A percentile compares a stretch with the other conserved stretches of the same genome.
Conservation (phyloP, 129 eudicot genomes). For the Centrapalus pauciflorus region DNA sequence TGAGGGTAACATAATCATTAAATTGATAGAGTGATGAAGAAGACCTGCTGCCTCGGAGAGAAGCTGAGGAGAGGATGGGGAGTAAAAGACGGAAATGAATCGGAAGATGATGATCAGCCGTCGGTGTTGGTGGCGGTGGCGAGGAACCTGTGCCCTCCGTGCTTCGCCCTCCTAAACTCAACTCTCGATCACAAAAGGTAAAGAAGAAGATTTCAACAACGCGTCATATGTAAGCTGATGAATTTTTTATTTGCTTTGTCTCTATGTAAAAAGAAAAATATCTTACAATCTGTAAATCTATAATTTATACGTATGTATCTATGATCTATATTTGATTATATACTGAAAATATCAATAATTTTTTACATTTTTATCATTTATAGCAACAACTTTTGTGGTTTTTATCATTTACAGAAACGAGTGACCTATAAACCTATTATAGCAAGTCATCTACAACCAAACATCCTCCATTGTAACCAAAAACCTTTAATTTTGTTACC, state of each 20-base stretch:
- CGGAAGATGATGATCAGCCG: slow-evolving; percentile 24
- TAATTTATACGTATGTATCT: too few species aligned
- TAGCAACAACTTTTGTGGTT: too few species aligned
- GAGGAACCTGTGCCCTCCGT: slow-evolving; percentile 15
- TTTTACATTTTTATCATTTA: too few species aligned
- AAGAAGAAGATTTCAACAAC: slow-evolving; percentile 7
- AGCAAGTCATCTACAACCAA: too few species aligned
- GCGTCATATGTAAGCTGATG: slow-evolving; percentile 36
- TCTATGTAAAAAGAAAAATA: slow-evolving; percentile 4
- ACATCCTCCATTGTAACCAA: too few species aligned
- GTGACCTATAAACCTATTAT: too few species aligned
- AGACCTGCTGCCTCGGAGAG: slow-evolving; percentile 9
- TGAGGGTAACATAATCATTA: not conserved
- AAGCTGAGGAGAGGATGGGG: not conserved
- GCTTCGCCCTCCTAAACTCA: slow-evolving; percentile 14
- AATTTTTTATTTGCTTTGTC: slow-evolving; percentile 21
- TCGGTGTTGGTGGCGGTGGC: slow-evolving; percentile 12
- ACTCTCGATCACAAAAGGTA: slow-evolving; percentile 15
- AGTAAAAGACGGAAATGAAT: slow-evolving; percentile 8
- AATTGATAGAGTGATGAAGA: not conserved
- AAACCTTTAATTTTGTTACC: too few species aligned
- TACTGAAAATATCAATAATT: too few species aligned
- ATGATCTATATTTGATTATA: too few species aligned
- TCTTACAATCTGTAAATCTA: not conserved
- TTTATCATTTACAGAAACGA: too few species aligned